Evolutionary conservation across 768 basidiomycete genomes (phyloP), one percentile per base, ranked within the genome.

Genomic region (Russula sp.): DNA sequence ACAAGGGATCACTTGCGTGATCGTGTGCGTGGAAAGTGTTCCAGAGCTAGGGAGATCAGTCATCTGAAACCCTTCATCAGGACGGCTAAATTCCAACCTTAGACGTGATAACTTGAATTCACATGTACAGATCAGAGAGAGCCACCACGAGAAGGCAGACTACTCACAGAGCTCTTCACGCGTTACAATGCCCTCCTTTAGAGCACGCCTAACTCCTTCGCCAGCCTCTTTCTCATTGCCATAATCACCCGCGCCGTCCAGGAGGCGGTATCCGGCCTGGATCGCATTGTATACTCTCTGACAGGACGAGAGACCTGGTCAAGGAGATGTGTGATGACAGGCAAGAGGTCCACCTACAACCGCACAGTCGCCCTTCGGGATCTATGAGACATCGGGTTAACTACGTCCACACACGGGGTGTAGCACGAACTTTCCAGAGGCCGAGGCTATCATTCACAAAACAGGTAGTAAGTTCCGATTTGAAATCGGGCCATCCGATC

Each of bases 191-290:
- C 93, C 91, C 7, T 92, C 90, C 45, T 77, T 72, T 67, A 94
- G 81, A n/a, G 91, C 92, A 14, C 85, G 83, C 57, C 78, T 80
- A 61, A 94, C 80, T 66, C 92, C 92, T 69, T 85, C 80, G 1
- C 89, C 91, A 5, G 88, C 87, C 73, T 93, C 85, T 70, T 86
- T 89, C 75, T 96, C 94, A 67, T 96, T 95, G 8, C 89, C 92
- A 72, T 93, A 94, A 75, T 91, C 90, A 67, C 84, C 84, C 37
- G 91, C 91, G 64, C 89, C 87, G 61, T 94, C 92, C 59, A 96
- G 79, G 59, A 96, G 87, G 65, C 93, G 85, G 73, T 92, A 94
- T 0, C 94, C 93, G 31, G 80, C 78, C 73, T 91, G 91, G 76
- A 94, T 88, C 18, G 93, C 91, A 61, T 86, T 76, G 78, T 92